Base-by-base conservation (phyloP, 2,329 filamentous ascomycete species). In the Scedosporium apiospermum region DNA sequence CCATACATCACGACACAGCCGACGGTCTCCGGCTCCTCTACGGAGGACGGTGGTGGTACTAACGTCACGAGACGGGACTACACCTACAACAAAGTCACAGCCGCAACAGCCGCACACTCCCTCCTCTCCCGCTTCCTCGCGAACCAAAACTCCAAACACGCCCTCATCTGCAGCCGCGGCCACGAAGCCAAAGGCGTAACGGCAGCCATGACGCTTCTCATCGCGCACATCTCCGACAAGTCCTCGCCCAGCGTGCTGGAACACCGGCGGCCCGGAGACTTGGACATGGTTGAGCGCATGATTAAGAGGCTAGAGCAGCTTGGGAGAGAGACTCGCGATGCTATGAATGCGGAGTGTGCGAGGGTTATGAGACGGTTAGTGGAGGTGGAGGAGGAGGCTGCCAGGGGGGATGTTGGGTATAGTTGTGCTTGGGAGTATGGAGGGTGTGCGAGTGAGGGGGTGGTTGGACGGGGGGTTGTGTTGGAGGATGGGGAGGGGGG, bases 261-360 rank as follows among this genome's bases (percentile, higher is more conserved):
- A 6, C 74, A 78, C 64, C 77, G 79, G 63, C 71, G 72, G 1
- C 67, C 70, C 6, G 67, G 69, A 21, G 77, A 79, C 65, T 72
- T 76, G n/a, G 76, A 69, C 5, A 71, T 75, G 65, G 68, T 77
- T 30, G 75, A 78, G 61, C 69, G 73, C 27, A 69, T 68, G 1
- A 69, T 73, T 5, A 71, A 72, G 57, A 71, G 67, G 46, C 75
- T 79, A 69, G 65, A 71, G 12, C 62, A 66, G 5, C 63, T 73
- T n/a, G 67, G 63, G 38, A 65, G 65, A 12, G 49, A 67, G n/a
- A 72, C 70, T 59, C 46, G 65, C 5, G 76, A 77, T 65, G 63
- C 63, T 0, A 64, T 77, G 2, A 71, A 66, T 23, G 67, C 66
- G 6, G 65, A 73, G 58, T 68, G 71, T 57, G 70, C 69, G n/a